Conservation (phyloP, 139 green algal species). For the Closterium sp. region DNA sequence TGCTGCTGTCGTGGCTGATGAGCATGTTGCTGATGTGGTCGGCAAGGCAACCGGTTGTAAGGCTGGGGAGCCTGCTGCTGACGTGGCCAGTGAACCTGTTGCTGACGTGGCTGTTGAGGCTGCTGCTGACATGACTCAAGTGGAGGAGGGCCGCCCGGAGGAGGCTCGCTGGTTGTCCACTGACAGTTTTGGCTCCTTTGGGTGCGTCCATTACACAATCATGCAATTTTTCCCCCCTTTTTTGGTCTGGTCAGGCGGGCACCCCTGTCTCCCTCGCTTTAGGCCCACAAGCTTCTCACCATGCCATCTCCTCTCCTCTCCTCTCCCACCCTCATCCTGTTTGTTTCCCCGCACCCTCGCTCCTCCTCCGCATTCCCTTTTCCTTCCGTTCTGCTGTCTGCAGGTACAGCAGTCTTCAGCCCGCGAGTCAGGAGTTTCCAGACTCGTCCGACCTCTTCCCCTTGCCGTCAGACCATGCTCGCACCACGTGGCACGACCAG, state of each 20-base stretch:
- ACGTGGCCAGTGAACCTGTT: background rate
- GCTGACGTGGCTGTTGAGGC: background rate
- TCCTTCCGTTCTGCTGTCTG: no score
- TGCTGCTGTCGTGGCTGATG: no score
- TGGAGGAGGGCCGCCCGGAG: background rate
- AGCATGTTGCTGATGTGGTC: background rate
- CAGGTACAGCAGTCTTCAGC: background rate
- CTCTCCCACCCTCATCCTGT: no score
- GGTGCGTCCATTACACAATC: background rate
- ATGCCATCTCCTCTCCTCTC: no score
- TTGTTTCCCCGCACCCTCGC: no score
- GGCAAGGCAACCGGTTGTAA: no score
- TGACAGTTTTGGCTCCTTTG: background rate
- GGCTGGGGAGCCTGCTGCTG: no score
- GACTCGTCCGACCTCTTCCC: background rate
- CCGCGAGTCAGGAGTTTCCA: background rate
- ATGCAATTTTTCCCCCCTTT: background rate
- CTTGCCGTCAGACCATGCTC: background rate
- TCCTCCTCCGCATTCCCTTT: no score
- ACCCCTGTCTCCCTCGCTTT: no score
- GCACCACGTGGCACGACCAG: no score
- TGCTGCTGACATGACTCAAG: background rate
- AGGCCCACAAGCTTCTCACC: no score
- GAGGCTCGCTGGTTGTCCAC: background rate
- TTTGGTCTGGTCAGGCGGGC: no score